A percentile compares a stretch with the other conserved stretches of the same genome.
Conservation (phyloP, 148 eudicot species). For the Tetragonia tetragonoides region DNA sequence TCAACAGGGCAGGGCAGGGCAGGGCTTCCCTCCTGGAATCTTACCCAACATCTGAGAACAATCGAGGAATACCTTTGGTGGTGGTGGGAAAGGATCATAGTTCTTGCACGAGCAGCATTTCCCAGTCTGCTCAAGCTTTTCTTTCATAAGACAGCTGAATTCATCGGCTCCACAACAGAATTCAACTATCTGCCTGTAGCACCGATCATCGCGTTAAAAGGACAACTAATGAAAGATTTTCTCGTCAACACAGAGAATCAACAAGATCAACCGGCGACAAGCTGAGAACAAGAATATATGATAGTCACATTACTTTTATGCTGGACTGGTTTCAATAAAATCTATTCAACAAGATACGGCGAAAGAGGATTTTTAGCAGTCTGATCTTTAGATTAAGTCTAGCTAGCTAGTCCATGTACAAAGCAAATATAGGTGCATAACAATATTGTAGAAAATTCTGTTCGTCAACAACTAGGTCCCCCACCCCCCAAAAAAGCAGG, state of each 20-base stretch:
- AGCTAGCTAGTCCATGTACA: no score
- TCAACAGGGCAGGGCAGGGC: no score
- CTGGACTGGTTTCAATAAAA: not conserved
- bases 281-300: not conserved
- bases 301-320: not conserved
- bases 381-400: not conserved
- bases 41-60: no score
- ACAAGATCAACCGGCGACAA: not conserved
- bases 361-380: not conserved
- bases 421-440: no score
- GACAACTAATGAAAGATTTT: not conserved
- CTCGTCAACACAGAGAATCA: not conserved
- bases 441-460: no score
- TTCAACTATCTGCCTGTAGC: constrained; percentile 72
- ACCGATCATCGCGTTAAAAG: constrained; percentile 13
- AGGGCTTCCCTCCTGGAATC: no score
- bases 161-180: constrained; percentile 95
- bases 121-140: constrained; percentile 68
- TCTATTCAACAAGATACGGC: not conserved
- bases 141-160: constrained; percentile 69
- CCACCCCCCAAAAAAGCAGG: no score
- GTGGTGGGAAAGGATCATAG: constrained; percentile 49
- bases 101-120: constrained; percentile 66
- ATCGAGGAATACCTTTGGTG: constrained; percentile 52
- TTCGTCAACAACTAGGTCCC: no score